These are phyloP conservation scores for Kwoniella sp. DNA, from an alignment of 768 basidiomycete genomes.

Conservation along the genomic window DNA sequence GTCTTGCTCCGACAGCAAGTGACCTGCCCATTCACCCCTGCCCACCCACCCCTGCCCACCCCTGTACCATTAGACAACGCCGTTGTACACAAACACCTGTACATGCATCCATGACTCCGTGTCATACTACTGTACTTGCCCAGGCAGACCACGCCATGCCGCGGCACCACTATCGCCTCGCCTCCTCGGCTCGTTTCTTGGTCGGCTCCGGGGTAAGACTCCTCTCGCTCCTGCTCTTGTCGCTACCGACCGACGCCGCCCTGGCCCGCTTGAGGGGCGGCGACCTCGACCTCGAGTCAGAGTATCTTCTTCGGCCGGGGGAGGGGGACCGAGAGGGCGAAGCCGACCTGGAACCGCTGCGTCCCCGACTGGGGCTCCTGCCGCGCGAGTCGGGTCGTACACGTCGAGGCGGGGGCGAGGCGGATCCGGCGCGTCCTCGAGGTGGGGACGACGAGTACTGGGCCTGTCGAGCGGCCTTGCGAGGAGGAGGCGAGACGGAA, in stretches of 20 bases:
- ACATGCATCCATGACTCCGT: too few species aligned
- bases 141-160: too few species aligned
- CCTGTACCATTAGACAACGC: too few species aligned
- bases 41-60: too few species aligned
- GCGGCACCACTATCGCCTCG: neutral
- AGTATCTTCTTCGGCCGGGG: slow-evolving; percentile 16
- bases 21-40: too few species aligned
- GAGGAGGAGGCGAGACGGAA: slow-evolving; percentile 1
- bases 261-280: slow-evolving; percentile 19
- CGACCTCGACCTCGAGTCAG: slow-evolving; percentile 12
- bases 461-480: slow-evolving; percentile 2
- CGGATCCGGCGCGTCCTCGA: slow-evolving; percentile 3
- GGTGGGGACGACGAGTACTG: slow-evolving; percentile 7
- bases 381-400: neutral
- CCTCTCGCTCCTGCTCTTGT: slow-evolving; percentile 31
- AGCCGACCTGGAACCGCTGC: slow-evolving; percentile 5
- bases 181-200: slow-evolving; percentile 23
- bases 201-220: slow-evolving; percentile 34
- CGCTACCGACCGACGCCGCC: slow-evolving; percentile 10
- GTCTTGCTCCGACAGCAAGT: too few species aligned
- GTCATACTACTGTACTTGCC: too few species aligned
- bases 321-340: slow-evolving; percentile 8
- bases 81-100: too few species aligned
- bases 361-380: neutral
- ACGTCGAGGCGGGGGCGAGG: slow-evolving; percentile 1